These are phyloP conservation scores for Mortierella sp. DNA, from an alignment of 371 early-diverging fungal species.

Conservation along the genomic window DNA sequence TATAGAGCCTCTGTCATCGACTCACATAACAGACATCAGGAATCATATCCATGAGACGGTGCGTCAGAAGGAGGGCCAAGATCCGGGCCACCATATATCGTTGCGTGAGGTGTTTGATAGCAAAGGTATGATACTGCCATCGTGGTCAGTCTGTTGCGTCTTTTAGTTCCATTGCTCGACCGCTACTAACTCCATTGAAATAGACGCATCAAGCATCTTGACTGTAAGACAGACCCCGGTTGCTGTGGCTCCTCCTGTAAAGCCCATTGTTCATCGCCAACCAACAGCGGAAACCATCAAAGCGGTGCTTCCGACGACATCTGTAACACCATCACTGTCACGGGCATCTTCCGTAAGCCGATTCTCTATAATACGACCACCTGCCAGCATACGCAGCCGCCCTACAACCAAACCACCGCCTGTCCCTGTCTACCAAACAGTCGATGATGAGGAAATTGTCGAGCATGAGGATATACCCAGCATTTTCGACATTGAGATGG, in stretches of 20 bases:
- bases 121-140: constrained; percentile 2
- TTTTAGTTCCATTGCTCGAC: too few species aligned
- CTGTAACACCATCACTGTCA: background rate
- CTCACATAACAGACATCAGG: constrained; percentile 9
- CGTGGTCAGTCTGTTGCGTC: too few species aligned
- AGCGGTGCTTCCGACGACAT: background rate
- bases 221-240: background rate
- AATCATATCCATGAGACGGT: background rate
- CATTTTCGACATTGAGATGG: constrained; percentile 11
- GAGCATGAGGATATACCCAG: constrained; percentile 10
- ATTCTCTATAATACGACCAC: constrained; percentile 8
- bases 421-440: background rate
- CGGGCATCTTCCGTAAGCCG: background rate
- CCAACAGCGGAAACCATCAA: too few species aligned
- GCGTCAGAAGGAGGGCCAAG: background rate
- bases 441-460: background rate
- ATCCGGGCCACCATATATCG: background rate
- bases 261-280: background rate
- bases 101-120: constrained; percentile 1
- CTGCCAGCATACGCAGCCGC: background rate
- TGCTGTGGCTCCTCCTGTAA: background rate
- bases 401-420: background rate
- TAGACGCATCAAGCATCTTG: constrained; percentile 7
- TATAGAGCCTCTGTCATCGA: constrained; percentile 1
- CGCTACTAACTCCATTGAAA: background rate